Percentiles rank a stretch among this genome's conserved stretches.
phyloP scores from a whole-genome alignment of 2,329 filamentous ascomycete genomes.

The Colletotrichum sp. region DNA sequence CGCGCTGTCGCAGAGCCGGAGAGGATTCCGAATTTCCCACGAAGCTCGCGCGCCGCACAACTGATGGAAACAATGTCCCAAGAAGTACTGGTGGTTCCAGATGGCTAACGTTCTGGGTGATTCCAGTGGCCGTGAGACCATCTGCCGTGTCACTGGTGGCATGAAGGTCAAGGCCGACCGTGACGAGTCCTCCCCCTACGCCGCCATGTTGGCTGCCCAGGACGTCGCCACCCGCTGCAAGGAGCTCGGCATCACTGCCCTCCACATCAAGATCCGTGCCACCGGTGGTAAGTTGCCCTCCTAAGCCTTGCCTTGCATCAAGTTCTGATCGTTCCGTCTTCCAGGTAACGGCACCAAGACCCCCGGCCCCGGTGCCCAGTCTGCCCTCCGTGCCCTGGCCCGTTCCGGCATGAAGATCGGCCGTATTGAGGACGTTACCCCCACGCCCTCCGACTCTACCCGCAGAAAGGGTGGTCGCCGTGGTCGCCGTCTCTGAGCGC shows the following conservation, averaged over 20 bases:
- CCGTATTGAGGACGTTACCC: conserved; percentile 99
- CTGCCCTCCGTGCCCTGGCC: conserved; percentile 96
- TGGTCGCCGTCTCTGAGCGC: conserved; percentile 97
- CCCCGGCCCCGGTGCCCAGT: conserved; percentile 98
- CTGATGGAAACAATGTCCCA: not conserved
- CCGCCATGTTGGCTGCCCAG: conserved; percentile 99
- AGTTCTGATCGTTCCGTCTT: not conserved
- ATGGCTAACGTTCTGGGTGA: conserved; percentile 71
- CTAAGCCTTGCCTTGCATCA: not conserved
- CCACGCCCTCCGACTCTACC: conserved; percentile 98
- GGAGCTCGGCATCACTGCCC: conserved; percentile 80
- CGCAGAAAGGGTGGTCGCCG: conserved; percentile 99
- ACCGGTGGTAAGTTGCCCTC: conserved; percentile 78
- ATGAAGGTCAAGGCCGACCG: conserved; percentile 99
- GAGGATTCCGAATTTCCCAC: not conserved
- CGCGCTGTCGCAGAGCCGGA: not conserved
- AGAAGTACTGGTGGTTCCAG: conserved; percentile 24
- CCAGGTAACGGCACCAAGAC: conserved; percentile 99
- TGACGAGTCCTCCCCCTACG: conserved; percentile 99
- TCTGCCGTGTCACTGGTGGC: conserved; percentile 99
- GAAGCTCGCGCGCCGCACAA: not conserved
- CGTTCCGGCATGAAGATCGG: conserved; percentile 99
- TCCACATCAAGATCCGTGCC: conserved; percentile 99
- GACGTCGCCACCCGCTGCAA: conserved; percentile 89
- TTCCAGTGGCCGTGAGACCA: conserved; percentile 98